Base-by-base conservation (phyloP, 495 filamentous ascomycete species). In the Cercophora samala region DNA sequence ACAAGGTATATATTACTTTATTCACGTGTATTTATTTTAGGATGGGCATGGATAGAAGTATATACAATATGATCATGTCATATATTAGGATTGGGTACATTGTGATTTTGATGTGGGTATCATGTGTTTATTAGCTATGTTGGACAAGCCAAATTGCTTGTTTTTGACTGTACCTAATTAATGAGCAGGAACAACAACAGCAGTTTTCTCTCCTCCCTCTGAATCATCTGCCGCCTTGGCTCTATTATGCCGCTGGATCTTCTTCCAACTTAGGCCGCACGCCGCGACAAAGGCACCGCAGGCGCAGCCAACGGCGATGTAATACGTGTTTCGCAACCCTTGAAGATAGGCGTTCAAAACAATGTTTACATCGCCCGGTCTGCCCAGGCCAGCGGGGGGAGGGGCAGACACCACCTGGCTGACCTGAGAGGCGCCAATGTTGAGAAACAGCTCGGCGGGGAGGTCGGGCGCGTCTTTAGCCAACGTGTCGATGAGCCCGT, bases 401-500 rank as follows among this genome's bases (percentile, higher is more conserved):
- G 81, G 25, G 13, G 68, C 53, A 4, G 64, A 64, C 0, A 83
- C 73, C 1, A 82, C 74, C 55, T 74, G 54, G 4, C 75, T 69
- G 56, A 84, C 73, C 69, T 83, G 68, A 22, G 74, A 77, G 4
- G 82, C 82, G 66, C 83, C 83, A 56, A 74, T 77, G 63, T 78
- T 74, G 58, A 80, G 78, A 66, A 85, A 81, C 24, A 75, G 58
- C 5, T 64, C 56, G 0, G 77, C 70, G 58, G 79, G 74, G 9
- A 82, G 64, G 21, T 65, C 69, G 5, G 77, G 75, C 6, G 73
- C 76, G 68, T 70, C 60, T 13, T 46, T 42, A 18, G 59, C 61
- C 19, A 82, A 56, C 53, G 71, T 70, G 0, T 66, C 64, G 25
- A 85, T 80, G 9, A 91, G 77, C 0, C 82, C 79, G 73, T 90